Percentiles rank a stretch among this genome's conserved stretches.
These are phyloP conservation scores for Euclidium syriacum DNA, from an alignment of 345 rosid species.

Conservation along the genomic window DNA sequence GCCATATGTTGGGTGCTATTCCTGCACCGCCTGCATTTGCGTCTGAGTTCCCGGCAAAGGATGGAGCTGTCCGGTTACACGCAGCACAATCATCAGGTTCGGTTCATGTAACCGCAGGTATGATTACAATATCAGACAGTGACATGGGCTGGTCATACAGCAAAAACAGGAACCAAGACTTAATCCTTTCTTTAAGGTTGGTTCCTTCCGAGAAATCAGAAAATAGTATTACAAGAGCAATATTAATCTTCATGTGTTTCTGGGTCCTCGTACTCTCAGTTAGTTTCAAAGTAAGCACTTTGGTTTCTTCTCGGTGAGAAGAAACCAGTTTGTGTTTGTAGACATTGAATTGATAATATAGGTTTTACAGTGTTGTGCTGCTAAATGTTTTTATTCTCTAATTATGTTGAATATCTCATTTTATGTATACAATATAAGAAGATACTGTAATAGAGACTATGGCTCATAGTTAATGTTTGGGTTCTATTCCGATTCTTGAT, in stretches of 20 bases:
- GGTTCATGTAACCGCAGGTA: constrained; percentile 66
- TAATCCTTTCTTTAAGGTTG: constrained; percentile 46
- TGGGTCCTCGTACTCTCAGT: constrained; percentile 61
- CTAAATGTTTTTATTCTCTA: neutral
- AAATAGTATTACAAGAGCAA: constrained; percentile 34
- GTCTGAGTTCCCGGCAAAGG: constrained; percentile 67
- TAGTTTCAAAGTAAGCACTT: constrained; percentile 54
- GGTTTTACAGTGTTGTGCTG: neutral
- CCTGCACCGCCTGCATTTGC: constrained; percentile 72
- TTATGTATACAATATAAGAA: neutral
- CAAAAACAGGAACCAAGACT: constrained; percentile 53
- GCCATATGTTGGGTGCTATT: constrained; percentile 69
- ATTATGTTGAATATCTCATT: neutral
- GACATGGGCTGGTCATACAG: constrained; percentile 50
- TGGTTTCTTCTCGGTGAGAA: constrained; percentile 46
- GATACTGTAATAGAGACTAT: neutral
- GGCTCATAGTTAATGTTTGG: no score
- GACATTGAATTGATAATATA: constrained; percentile 7
- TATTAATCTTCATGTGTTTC: constrained; percentile 49
- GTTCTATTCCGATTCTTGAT: no score
- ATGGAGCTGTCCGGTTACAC: constrained; percentile 43
- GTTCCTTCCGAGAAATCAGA: constrained; percentile 41
- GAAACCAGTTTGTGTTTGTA: neutral
- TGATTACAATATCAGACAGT: constrained; percentile 63
- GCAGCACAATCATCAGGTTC: constrained; percentile 67